A percentile compares a stretch with the other conserved stretches of the same genome.
These are phyloP conservation scores for Jimgerdemannia lactiflua DNA, from an alignment of 192 early-diverging fungal species.

Conservation along the genomic window DNA sequence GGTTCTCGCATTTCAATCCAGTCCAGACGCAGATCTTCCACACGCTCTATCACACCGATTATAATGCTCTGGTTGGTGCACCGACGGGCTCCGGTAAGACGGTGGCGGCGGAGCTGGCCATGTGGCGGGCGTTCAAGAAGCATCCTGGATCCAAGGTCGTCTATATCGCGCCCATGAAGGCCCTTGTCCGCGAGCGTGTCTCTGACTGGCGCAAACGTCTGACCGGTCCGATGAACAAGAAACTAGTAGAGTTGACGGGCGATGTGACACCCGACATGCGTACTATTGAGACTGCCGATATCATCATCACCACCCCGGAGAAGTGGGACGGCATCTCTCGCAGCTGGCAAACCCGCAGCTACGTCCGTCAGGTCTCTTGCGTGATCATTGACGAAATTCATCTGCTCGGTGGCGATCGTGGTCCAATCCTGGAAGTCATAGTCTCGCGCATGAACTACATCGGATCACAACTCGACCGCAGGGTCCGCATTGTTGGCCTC, in stretches of 20 bases:
- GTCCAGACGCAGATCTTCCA: constrained; percentile 99
- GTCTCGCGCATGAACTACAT: constrained; percentile 99
- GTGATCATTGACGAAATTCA: constrained; percentile 99
- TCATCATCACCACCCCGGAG: constrained; percentile 98
- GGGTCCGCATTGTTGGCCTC: constrained; percentile 91
- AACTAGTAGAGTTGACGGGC: constrained; percentile 92
- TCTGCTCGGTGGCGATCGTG: constrained; percentile 93
- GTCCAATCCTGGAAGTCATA: constrained; percentile 97
- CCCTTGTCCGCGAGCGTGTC: constrained; percentile 94
- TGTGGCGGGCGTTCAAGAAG: constrained; percentile 92
- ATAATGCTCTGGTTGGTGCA: constrained; percentile 91
- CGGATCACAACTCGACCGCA: constrained; percentile 65
- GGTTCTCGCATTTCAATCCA: constrained; percentile 97
- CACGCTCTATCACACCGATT: constrained; percentile 81
- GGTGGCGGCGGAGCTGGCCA: constrained; percentile 91
- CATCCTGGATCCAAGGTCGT: constrained; percentile 83
- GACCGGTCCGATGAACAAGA: constrained; percentile 67
- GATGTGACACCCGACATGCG: constrained; percentile 92
- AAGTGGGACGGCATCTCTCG: constrained; percentile 99
- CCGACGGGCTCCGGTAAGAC: constrained; percentile 99
- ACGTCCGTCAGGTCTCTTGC: constrained; percentile 83
- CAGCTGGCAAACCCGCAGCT: constrained; percentile 86
- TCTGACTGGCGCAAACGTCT: constrained; percentile 82
- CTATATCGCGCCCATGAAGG: constrained; percentile 98
- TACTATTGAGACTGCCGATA: constrained; percentile 85